Evolutionary conservation across 306 rosid genomes (phyloP), one percentile per base, ranked within the genome.

Genomic region (Abrus precatorius): DNA sequence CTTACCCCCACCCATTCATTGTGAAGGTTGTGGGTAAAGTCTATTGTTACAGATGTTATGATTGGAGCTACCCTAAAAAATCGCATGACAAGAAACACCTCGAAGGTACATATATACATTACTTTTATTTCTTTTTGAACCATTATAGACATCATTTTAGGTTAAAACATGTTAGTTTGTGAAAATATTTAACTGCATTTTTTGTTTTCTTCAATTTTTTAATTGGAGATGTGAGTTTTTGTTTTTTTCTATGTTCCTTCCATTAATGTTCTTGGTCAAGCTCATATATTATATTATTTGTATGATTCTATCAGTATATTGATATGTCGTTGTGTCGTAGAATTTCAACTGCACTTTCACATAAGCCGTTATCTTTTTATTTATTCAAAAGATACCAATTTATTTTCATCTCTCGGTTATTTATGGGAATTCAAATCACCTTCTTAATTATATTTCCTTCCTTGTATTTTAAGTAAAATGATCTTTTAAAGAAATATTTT

Each of bases 61-160:
- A 92, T 9, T 92, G 91, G 94, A 78, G 34, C 0, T 69, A 89
- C 34, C 88, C 92, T 0, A 38, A 53, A 30, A 88, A 86, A 67
- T 90, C 94, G 1, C 97, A 88, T 78, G 65, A 85, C 89, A 92
- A 85, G 89, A 92, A 92, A 84, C 91, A 87, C 59, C 91, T 90
- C 75, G 1, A 86, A 88, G 94, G 97, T 86, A 87, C 38, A 40
- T 86, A 87, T 32, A 40, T 11, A 89, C 45, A 48, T 50, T 74
- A 20, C 6, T 28, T 48, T 40, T 34, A 40, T 55, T 56, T 28
- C n/a, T 41, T 41, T 14, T 7, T 3, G 5, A 11, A 36, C 40
- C 40, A 36, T 36, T 7, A 43, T 43, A 7, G 47, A 43, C 47
- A 43, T 41, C 6, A 20, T 55, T 20, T 14, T 53, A 3, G 0